Evolutionary conservation across 805 yeast species (phyloP).

Genomic region (Spathaspora hagerdaliae): DNA sequence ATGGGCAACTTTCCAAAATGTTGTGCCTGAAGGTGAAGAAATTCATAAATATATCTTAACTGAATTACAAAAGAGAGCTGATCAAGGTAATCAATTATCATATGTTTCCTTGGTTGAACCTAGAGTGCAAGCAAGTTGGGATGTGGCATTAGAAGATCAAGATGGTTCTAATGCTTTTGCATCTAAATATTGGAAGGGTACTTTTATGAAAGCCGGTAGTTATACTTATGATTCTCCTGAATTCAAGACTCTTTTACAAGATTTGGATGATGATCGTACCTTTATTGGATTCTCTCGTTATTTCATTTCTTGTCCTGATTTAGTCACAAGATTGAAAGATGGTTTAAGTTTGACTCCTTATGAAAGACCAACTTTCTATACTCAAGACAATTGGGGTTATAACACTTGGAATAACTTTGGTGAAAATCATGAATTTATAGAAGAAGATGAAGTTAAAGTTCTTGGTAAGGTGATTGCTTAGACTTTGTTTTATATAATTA

Average conservation of each 20-base stretch:
- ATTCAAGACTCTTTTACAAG: conserved; percentile 11
- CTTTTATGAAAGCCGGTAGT: conserved; percentile 15
- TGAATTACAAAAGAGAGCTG: conserved; percentile 30
- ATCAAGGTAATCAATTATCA: conserved; percentile 25
- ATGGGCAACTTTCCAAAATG: conserved; percentile 29
- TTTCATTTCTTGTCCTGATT: conserved; percentile 44
- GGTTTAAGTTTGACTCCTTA: conserved; percentile 35
- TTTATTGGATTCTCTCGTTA: conserved; percentile 37
- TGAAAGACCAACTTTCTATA: conserved; percentile 39
- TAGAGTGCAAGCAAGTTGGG: conserved; percentile 19
- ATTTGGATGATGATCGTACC: conserved; percentile 28
- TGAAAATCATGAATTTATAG: conserved; percentile 7
- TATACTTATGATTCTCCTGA: conserved; percentile 20
- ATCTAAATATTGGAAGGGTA: conserved; percentile 25
- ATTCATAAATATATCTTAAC: conserved; percentile 27
- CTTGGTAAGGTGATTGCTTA: conserved; percentile 7
- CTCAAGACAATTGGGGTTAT: conserved; percentile 18
- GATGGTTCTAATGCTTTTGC: conserved; percentile 20
- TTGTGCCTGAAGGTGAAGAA: conserved; percentile 25
- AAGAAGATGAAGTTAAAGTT: conserved; percentile 10
- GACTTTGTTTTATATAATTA: background rate
- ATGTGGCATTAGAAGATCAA: conserved; percentile 17
- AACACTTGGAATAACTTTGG: conserved; percentile 16
- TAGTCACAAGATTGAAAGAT: conserved; percentile 32
- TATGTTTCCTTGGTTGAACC: conserved; percentile 38